Evolutionary conservation across 2,329 filamentous ascomycete genomes (phyloP), one percentile per base, ranked within the genome.

Genomic region (Hymenoscyphus infarciens): DNA sequence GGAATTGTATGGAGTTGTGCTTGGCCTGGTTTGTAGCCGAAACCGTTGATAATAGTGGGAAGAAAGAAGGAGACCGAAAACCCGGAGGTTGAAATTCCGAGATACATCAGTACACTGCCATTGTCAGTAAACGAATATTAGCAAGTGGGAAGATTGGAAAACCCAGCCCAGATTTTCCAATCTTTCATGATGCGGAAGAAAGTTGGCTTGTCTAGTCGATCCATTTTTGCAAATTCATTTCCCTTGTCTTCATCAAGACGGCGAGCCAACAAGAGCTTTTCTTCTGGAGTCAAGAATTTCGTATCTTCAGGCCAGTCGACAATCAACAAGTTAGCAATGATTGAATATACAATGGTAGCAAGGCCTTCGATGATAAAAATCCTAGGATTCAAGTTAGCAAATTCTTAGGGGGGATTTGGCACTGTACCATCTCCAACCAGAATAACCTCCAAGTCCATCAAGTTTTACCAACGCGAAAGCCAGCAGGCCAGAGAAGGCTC

Each of bases 401-500:
- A 52, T 52, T 79, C 80, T n/a, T 68, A 73, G 16, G 77, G 75
- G 4, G 79, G 67, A 80, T 77, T 57, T 77, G 70, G 60, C 74
- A 77, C 65, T 79, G 75, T 60, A 80, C 82, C 81, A 83, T 1
- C 77, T 75, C 81, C 80, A 84, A 0, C 82, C 81, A 22, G 80
- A 79, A 0, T 74, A 69, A 78, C 81, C 83, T 0, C 83, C 81
- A 0, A 82, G 70, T 0, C 80, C 81, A 2, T 73, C 71, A 78
- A 85, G 82, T 25, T 80, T 78, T 0, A 79, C 79, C 33, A 85
- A 83, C 0, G 81, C 82, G 71, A 80, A 84, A 11, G 82, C 82
- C 6, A 85, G 67, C 3, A 83, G 79, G 1, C 82, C 82, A 27
- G 82, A 81, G 64, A 85, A 85, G 0, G 81, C 82, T 2, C 82